Evolutionary conservation across 2,329 filamentous ascomycete genomes (phyloP).

Genomic region (Peltaster fructicola): DNA sequence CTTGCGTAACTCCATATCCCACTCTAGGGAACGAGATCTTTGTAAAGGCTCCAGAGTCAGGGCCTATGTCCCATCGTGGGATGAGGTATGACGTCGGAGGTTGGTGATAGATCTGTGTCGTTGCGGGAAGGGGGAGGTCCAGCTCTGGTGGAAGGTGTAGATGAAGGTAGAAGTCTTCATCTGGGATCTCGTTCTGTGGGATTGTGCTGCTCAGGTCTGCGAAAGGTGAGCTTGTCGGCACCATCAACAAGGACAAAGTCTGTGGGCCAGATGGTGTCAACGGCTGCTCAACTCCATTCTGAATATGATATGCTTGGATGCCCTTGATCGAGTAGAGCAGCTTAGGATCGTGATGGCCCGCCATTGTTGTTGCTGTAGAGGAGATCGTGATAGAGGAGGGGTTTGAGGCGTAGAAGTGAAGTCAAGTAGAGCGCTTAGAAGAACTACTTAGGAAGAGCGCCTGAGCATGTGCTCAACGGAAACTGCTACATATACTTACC

Average conservation of each 20-base stretch:
- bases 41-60: constrained; percentile 77
- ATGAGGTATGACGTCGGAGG: constrained; percentile 86
- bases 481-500: constrained; percentile 12
- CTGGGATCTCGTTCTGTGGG: constrained; percentile 37
- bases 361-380: too few species aligned
- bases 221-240: constrained; percentile 66
- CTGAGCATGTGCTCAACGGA: background rate
- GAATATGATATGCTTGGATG: constrained; percentile 80
- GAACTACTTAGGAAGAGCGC: background rate
- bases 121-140: constrained; percentile 81
- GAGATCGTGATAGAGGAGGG: too few species aligned
- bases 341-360: constrained; percentile 36
- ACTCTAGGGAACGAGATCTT: constrained; percentile 70
- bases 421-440: too few species aligned
- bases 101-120: constrained; percentile 94
- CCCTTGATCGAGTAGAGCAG: constrained; percentile 49
- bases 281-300: constrained; percentile 66
- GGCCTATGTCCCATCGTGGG: constrained; percentile 83
- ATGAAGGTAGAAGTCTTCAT: constrained; percentile 94
- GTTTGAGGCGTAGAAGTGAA: too few species aligned
- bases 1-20: constrained; percentile 61
- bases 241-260: constrained; percentile 87
- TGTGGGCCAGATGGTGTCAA: constrained; percentile 77
- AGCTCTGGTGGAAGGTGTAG: constrained; percentile 88
- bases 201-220: constrained; percentile 38